These are phyloP conservation scores for Penicillium sp. DNA, from an alignment of 2,329 filamentous ascomycete genomes.

Conservation along the genomic window DNA sequence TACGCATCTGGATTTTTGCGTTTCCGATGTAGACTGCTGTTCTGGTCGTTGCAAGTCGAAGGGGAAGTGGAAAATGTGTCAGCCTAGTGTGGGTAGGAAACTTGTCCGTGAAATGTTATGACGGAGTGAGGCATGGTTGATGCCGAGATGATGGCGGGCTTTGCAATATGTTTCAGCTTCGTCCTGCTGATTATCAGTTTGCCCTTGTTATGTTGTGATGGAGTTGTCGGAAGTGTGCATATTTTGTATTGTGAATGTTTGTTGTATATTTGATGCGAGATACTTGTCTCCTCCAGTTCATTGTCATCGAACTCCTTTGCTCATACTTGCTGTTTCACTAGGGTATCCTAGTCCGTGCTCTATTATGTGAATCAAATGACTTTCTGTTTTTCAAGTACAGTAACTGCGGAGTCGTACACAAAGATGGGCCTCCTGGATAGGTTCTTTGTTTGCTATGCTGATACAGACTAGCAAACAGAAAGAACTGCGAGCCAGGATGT, in stretches of 20 bases:
- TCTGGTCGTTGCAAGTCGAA: constrained; percentile 4
- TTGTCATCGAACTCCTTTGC: neutral
- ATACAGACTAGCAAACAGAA: no score
- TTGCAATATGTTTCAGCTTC: no score
- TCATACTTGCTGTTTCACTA: neutral
- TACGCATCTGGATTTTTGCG: neutral
- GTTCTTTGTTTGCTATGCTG: constrained; percentile 3
- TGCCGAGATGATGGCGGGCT: no score
- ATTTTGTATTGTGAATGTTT: neutral
- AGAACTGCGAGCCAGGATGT: neutral
- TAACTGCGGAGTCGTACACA: no score
- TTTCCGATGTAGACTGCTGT: neutral
- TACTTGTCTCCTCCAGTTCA: neutral
- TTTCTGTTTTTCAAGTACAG: no score
- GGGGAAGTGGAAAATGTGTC: constrained; percentile 5
- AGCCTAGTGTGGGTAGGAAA: neutral
- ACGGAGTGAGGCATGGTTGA: no score
- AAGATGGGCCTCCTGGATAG: no score
- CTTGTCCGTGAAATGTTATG: neutral
- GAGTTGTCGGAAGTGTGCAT: neutral
- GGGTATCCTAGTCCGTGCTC: no score
- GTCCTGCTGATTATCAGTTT: no score
- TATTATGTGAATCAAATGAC: no score
- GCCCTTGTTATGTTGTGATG: neutral
- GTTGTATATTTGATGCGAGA: neutral